Base-by-base conservation (phyloP, 495 filamentous ascomycete species). In the Penicillium verhagenii region DNA sequence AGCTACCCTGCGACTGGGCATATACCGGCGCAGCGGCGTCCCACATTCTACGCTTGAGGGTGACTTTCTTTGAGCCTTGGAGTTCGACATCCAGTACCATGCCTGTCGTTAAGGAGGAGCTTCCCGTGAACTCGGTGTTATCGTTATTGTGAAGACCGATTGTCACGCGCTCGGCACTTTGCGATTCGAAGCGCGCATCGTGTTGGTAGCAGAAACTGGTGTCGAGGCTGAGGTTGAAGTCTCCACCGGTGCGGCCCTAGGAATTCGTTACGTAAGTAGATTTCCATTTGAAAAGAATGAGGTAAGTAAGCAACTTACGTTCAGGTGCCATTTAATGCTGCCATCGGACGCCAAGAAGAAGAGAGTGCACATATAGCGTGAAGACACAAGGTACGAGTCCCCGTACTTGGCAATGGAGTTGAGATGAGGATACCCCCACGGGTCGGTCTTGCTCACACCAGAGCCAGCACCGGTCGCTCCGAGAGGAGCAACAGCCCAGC, bases 401-500 rank as follows among this genome's bases (percentile, higher is more conserved):
- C 70, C 73, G 48, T 73, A 63, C 29, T 66, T 67, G 18, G 62
- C 50, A 13, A 73, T 52, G 9, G 73, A 66, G 44, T 78, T 76
- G 25, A 76, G 55, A 52, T 76, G 72, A 28, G 70, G 68, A 40
- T 59, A 78, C 26, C 73, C 72, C n/a, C 52, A 76, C 1, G 73
- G 71, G 20, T 49, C 31, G 3, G 63, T 57, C 31, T 56, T 53
- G 14, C 51, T 70, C 0, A 21, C 18, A 18, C 59, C 59, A 8
- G 54, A 52, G 8, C 39, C 51, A 28, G 20, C 29, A 2, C 48
- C 63, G 2, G 43, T 35, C n/a, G 29, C 25, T 4, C 25, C 25
- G 14, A 64, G 52, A 1, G 63, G 60, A 11, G 53, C 50, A n/a
- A 42, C 42, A 10, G 29, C 46, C 42, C 60, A 26, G 16, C 39